These are phyloP conservation scores for Daldinia eschscholtzii DNA, from an alignment of 2,329 filamentous ascomycete genomes.

Conservation along the genomic window DNA sequence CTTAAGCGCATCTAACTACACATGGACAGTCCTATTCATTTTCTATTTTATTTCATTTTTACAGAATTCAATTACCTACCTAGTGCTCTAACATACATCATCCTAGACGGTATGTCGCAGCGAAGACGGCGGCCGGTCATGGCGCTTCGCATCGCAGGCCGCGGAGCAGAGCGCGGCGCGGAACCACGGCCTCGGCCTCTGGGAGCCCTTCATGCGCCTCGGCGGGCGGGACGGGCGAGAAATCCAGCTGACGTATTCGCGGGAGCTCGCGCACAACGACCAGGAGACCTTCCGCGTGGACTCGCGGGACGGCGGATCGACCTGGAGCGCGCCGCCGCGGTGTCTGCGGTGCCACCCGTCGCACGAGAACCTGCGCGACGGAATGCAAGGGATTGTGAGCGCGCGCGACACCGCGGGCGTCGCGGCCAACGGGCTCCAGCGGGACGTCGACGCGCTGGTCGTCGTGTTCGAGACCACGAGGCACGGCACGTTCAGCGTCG, in stretches of 20 bases:
- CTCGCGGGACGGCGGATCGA: constrained; percentile 58
- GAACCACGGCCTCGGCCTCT: constrained; percentile 59
- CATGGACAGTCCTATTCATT: too few species aligned
- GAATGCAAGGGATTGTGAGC: constrained; percentile 60
- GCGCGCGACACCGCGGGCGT: constrained; percentile 46
- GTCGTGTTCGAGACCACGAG: constrained; percentile 63
- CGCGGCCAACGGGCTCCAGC: constrained; percentile 48
- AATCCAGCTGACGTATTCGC: constrained; percentile 61
- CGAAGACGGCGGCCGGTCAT: constrained; percentile 57
- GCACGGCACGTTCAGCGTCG: constrained; percentile 57
- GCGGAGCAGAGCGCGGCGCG: constrained; percentile 57
- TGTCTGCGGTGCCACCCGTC: constrained; percentile 56
- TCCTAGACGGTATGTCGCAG: constrained; percentile 60
- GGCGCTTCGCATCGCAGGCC: constrained; percentile 60
- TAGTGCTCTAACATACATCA: background rate
- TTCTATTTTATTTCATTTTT: background rate
- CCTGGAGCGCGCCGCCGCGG: constrained; percentile 57
- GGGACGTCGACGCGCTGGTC: constrained; percentile 53
- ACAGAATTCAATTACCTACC: too few species aligned
- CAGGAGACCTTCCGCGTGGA: constrained; percentile 64
- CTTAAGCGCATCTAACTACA: too few species aligned
- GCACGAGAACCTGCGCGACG: constrained; percentile 56
- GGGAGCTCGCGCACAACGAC: constrained; percentile 60
- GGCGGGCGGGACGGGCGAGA: constrained; percentile 50
- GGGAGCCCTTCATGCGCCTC: constrained; percentile 64